Evolutionary conservation across 2,329 filamentous ascomycete species (phyloP).

Genomic region (Raffaelea albimanens): DNA sequence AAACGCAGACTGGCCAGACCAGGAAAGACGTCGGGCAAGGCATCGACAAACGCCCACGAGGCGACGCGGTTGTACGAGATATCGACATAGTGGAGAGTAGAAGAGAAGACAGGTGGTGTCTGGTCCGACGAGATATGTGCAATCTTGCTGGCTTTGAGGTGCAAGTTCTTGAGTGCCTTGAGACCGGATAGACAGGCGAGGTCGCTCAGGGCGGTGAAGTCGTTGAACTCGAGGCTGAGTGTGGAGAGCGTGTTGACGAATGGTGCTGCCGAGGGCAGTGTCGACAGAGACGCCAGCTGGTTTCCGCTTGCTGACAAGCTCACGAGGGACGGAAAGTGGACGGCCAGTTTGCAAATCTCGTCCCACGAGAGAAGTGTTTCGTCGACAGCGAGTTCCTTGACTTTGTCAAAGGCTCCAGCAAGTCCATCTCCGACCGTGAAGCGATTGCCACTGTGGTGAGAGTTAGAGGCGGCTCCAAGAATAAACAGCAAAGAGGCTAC

Average conservation of each 20-base stretch:
- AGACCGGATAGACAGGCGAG: slow-evolving; percentile 44
- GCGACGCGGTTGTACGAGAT: slow-evolving; percentile 62
- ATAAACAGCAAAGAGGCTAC: slow-evolving; percentile 5
- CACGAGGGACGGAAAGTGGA: slow-evolving; percentile 42
- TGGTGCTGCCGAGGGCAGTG: slow-evolving; percentile 28
- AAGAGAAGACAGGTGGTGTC: slow-evolving; percentile 38
- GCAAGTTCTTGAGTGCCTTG: slow-evolving; percentile 43
- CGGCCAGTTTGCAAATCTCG: slow-evolving; percentile 46
- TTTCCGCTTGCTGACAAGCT: slow-evolving; percentile 48
- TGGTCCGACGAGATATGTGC: slow-evolving; percentile 24
- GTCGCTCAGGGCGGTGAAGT: slow-evolving; percentile 50
- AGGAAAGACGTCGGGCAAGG: slow-evolving; percentile 59
- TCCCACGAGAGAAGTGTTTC: slow-evolving; percentile 59
- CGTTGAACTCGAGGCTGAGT: slow-evolving; percentile 64
- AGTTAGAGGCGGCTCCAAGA: background rate
- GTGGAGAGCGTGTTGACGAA: slow-evolving; percentile 47
- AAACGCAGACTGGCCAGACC: slow-evolving; percentile 67
- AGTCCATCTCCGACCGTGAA: slow-evolving; percentile 30
- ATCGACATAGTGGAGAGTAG: slow-evolving; percentile 55
- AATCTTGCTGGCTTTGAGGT: slow-evolving; percentile 73
- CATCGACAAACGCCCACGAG: slow-evolving; percentile 66
- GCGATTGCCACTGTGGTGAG: slow-evolving; percentile 58
- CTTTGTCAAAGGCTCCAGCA: too few relatives aligned
- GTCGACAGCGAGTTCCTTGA: slow-evolving; percentile 50
- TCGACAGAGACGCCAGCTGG: slow-evolving; percentile 40